phyloP scores from a whole-genome alignment of 192 early-diverging fungal genomes.

The Geranomyces variabilis region DNA sequence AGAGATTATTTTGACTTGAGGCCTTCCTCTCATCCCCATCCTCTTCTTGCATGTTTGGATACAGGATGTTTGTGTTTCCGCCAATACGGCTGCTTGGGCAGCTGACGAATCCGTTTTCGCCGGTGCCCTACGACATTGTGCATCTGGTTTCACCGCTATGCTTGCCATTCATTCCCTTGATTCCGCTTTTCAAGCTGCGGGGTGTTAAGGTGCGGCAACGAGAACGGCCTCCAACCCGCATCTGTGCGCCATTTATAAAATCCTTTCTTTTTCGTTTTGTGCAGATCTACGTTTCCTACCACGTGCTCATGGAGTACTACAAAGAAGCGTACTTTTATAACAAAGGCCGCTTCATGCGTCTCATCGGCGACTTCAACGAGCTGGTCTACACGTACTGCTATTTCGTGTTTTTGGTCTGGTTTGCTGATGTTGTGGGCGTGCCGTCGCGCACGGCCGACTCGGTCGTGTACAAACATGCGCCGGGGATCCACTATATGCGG shows the following conservation, averaged over 20 bases:
- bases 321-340: constrained; percentile 45
- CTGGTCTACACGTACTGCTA: constrained; percentile 44
- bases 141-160: constrained; percentile 52
- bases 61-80: constrained; percentile 52
- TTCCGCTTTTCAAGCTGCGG: constrained; percentile 46
- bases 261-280: not conserved
- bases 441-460: constrained; percentile 50
- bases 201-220: constrained; percentile 32
- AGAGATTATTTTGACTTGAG: too few species aligned
- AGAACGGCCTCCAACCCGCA: not conserved
- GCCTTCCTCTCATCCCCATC: constrained; percentile 1
- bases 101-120: constrained; percentile 38
- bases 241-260: not conserved
- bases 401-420: constrained; percentile 48
- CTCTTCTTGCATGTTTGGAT: not conserved
- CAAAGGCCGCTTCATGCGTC: constrained; percentile 3
- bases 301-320: constrained; percentile 57
- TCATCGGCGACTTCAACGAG: constrained; percentile 44
- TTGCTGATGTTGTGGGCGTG: constrained; percentile 54
- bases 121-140: constrained; percentile 51
- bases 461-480: constrained; percentile 46
- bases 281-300: constrained; percentile 57
- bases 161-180: constrained; percentile 43
- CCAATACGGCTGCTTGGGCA: constrained; percentile 46
- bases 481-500: constrained; percentile 52